These are phyloP conservation scores for Eimeria tenella DNA, from an alignment of 169 alveolate species.

Conservation along the genomic window DNA sequence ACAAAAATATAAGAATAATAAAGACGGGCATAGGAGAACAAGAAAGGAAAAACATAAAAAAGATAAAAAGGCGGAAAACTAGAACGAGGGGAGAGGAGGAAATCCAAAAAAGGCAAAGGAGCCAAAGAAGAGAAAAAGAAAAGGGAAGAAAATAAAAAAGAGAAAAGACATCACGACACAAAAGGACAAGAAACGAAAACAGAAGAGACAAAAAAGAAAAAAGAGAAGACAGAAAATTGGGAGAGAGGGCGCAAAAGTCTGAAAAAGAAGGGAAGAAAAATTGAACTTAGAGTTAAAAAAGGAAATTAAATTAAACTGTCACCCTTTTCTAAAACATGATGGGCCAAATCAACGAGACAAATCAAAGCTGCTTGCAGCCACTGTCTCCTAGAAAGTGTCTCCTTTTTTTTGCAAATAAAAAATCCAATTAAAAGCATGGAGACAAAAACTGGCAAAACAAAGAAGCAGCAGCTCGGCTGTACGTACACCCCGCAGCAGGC, in stretches of 20 bases:
- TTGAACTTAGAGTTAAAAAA: neutral
- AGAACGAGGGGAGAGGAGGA: neutral
- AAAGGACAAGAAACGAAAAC: neutral
- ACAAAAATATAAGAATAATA: neutral
- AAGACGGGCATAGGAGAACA: neutral
- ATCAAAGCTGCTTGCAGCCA: constrained; percentile 54
- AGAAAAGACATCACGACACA: neutral
- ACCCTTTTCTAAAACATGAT: constrained; percentile 77
- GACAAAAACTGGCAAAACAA: constrained; percentile 24
- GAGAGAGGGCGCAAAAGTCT: too few relatives aligned
- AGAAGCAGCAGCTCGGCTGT: constrained; percentile 38
- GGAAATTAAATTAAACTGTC: neutral
- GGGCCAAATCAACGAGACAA: constrained; percentile 55
- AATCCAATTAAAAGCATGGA: neutral
- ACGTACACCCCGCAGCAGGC: constrained; percentile 2
- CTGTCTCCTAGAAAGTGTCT: neutral
- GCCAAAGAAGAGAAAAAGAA: neutral
- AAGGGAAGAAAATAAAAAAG: neutral
- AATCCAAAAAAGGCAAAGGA: neutral
- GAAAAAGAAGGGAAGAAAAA: neutral
- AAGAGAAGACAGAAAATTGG: neutral
- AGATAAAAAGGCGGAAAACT: neutral
- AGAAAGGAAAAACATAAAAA: too few relatives aligned
- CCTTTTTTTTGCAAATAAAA: neutral
- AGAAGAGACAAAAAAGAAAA: neutral